Evolutionary conservation across 2,329 filamentous ascomycete species (phyloP), one percentile per base, ranked within the genome.

Genomic region (Berkeleyomyces basicola): DNA sequence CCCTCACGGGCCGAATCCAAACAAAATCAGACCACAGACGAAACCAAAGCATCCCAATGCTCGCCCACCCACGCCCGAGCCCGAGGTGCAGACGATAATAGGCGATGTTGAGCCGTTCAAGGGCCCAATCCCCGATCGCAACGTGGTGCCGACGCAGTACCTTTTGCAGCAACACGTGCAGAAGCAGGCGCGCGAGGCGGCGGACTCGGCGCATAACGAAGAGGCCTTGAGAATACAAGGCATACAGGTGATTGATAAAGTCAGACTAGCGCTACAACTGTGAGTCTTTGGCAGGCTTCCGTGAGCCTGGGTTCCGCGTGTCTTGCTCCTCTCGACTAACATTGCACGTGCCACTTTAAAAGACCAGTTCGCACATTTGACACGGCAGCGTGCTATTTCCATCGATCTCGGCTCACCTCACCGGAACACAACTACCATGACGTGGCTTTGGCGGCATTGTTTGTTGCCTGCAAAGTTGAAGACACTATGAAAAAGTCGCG

Each of bases 401-500:
- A 97, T 77, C 90, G 90, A 68, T 96, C 96, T 72, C 85, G 92
- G 40, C 80, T 97, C 61, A 82, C 86, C 55, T 90, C 95, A 70
- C 81, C 85, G n/a, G 89, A 91, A 69, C 96, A 95, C 73, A 88
- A 87, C 71, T 90, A 85, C 67, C 74, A 89, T 72, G 92, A 97
- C 71, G 91, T 90, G 1, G 90, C 92, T 0, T 82, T 93, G 5
- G 90, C 93, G 0, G 87, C 90, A 33, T 77, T 99, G 7, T 92
- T 97, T 70, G 88, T 91, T 2, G 91, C 91, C 2, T 97, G 92
- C 78, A 99, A 99, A 76, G 90, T 95, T 55, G 93, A 99, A 73
- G 93, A 99, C 72, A 99, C 93, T 0, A 82, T 96, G 67, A 99
- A 99, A 75, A 97, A 97, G 76, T 95, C 90, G 3, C 84, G 83